Base-by-base conservation (phyloP, 805 yeast species). In the Candida glaebosa region DNA sequence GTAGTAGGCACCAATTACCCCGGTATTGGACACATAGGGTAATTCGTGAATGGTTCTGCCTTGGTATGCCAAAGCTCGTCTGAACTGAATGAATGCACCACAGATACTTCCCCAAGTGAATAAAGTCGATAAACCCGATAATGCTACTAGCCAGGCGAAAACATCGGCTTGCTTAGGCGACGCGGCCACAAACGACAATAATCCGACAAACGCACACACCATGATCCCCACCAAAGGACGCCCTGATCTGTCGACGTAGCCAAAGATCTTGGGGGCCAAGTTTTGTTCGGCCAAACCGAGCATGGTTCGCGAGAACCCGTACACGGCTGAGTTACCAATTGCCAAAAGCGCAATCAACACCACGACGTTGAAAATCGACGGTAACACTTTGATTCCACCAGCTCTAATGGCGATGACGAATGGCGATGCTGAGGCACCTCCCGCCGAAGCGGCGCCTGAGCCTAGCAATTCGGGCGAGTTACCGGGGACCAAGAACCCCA, bases 1-100 rank as follows among this genome's bases (percentile, higher is more conserved):
- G 43, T 59, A 61, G 38, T 48, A 49, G 1, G 63, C 54, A 8
- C 70, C 70, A 44, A 42, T 38, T 2, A 63, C 31, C 3, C 79
- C 81, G 5, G 79, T 79, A n/a, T 63, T 51, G 26, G 83, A 66
- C 38, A 58, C 58, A 57, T 71, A 82, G 1, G 84, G 84, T 38
- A 82, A 63, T 32, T 79, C 82, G 3, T 58, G 62, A 17, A 67
- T 45, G 5, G 66, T 45, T 41, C 73, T 61, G 18, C 76, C 76
- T 45, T 65, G 70, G 6, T 43, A 43, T 25, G 46, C 52, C 51
- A 63, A 45, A 1, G 63, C 69, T 47, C 52, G 39, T 49, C 71
- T 57, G 41, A 61, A 64, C 41, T 69, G 46, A 25, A 61, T 45
- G 40, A 57, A 67, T n/a, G 63, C 55, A n/a, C 56, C 54, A 15